These are phyloP conservation scores for Colletotrichum euphorbiae DNA, from an alignment of 2,329 filamentous ascomycete species.

Conservation along the genomic window DNA sequence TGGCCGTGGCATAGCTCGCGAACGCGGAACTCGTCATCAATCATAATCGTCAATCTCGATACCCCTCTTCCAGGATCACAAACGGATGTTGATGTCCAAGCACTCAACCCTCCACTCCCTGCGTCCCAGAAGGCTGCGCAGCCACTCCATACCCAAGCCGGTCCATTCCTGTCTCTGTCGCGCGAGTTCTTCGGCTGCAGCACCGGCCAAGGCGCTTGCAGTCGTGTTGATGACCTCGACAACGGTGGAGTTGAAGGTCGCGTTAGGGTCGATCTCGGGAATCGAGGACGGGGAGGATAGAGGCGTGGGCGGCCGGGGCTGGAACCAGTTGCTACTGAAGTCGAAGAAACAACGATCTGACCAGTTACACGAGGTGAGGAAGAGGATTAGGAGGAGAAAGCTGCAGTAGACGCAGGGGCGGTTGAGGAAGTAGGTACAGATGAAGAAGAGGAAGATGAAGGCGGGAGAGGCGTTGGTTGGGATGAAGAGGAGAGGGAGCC, in stretches of 20 bases:
- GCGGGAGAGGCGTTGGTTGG: conserved; percentile 86
- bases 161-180: conserved; percentile 74
- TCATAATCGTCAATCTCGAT: conserved; percentile 10
- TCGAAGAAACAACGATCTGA: conserved; percentile 93
- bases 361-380: conserved; percentile 92
- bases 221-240: conserved; percentile 75
- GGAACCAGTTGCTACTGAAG: conserved; percentile 92
- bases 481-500: conserved; percentile 89
- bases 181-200: conserved; percentile 72
- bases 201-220: conserved; percentile 73
- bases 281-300: conserved; percentile 44
- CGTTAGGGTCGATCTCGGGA: conserved; percentile 44
- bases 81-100: conserved; percentile 85
- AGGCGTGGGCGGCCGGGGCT: conserved; percentile 70
- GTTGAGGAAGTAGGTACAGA: conserved; percentile 95
- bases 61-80: conserved; percentile 59
- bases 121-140: conserved; percentile 82
- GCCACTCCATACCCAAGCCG: conserved; percentile 85
- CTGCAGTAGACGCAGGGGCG: conserved; percentile 98
- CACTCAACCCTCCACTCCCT: conserved; percentile 93
- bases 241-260: conserved; percentile 61
- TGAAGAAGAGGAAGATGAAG: conserved; percentile 89
- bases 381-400: conserved; percentile 92
- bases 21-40: conserved; percentile 8
- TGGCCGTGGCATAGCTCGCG: neutral